A percentile compares a stretch with the other conserved stretches of the same genome.
Conservation (phyloP, 257 asterid species). For the Solanum etuberosum region DNA sequence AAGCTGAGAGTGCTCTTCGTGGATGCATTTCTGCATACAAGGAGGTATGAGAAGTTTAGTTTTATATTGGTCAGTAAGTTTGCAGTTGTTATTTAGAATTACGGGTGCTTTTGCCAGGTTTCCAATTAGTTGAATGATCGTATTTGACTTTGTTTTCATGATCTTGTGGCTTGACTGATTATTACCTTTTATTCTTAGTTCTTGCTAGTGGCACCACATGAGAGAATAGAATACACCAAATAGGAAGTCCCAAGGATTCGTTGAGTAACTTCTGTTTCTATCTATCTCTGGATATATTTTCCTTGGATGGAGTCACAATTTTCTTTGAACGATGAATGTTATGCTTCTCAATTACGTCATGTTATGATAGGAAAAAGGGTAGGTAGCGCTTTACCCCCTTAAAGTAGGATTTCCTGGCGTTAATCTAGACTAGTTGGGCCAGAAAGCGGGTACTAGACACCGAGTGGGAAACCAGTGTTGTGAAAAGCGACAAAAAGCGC, state of each 20-base stretch:
- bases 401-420: neutral
- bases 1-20: slow-evolving; percentile 38
- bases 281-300: neutral
- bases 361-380: neutral
- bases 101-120: neutral
- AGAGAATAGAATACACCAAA: neutral
- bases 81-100: neutral
- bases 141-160: neutral
- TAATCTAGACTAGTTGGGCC: neutral
- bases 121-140: neutral
- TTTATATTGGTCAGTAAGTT: neutral
- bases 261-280: neutral
- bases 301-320: neutral
- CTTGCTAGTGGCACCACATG: neutral
- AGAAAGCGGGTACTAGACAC: neutral
- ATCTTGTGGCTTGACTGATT: neutral
- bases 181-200: neutral
- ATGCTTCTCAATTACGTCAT: neutral
- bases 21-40: slow-evolving; percentile 62
- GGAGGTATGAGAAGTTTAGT: slow-evolving; percentile 35
- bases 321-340: neutral
- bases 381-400: neutral
- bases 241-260: neutral
- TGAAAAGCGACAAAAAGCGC: neutral
- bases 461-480: neutral